Percentiles rank a stretch among this genome's conserved stretches.
Evolutionary conservation across 768 basidiomycete species (phyloP).

Genomic region (Panaeolus papilionaceus): DNA sequence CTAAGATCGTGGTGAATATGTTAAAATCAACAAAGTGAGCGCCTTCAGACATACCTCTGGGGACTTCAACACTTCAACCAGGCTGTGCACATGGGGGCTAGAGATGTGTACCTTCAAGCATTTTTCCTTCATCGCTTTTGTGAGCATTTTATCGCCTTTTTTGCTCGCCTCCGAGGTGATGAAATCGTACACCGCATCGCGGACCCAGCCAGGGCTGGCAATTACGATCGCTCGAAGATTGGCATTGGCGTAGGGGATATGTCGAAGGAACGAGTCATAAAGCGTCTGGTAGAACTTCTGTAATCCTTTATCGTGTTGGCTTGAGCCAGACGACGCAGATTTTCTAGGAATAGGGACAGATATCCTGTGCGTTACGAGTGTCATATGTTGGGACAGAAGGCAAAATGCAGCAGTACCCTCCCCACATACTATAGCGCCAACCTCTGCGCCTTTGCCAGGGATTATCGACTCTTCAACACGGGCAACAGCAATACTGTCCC

Average conservation of each 20-base stretch:
- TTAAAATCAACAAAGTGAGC: neutral
- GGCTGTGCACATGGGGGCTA: conserved; percentile 94
- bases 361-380: conserved; percentile 88
- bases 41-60: conserved; percentile 72
- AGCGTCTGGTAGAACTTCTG: conserved; percentile 82
- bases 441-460: conserved; percentile 95
- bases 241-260: conserved; percentile 82
- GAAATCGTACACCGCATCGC: conserved; percentile 86
- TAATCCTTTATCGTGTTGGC: conserved; percentile 93
- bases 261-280: conserved; percentile 86
- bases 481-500: conserved; percentile 89
- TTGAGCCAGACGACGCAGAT: conserved; percentile 77
- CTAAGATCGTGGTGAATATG: conserved; percentile 41
- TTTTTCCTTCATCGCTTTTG: conserved; percentile 79
- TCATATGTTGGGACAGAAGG: conserved; percentile 96
- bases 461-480: conserved; percentile 88
- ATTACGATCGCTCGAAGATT: conserved; percentile 90
- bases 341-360: conserved; percentile 92
- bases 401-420: conserved; percentile 97
- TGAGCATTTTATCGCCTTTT: conserved; percentile 83
- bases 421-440: conserved; percentile 94
- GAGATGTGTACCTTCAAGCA: conserved; percentile 90
- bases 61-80: conserved; percentile 93
- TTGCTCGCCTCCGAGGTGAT: conserved; percentile 82
- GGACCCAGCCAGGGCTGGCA: conserved; percentile 96